These are phyloP conservation scores for Talaromyces marneffei DNA, from an alignment of 2,329 filamentous ascomycete genomes.

Conservation along the genomic window DNA sequence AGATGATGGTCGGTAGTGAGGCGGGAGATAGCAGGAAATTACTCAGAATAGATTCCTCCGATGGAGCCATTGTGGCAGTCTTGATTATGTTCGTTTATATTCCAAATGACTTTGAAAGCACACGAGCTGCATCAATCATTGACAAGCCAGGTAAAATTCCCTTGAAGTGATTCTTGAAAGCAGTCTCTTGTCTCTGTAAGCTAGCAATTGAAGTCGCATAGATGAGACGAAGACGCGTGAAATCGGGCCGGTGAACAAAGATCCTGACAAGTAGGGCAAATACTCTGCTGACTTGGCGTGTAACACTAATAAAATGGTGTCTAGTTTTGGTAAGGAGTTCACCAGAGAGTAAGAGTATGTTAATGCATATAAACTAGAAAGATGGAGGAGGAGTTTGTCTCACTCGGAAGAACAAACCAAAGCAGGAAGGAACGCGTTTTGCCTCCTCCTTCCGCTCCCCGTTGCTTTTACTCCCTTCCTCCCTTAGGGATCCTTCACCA, in stretches of 20 bases:
- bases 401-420: background rate
- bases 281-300: background rate
- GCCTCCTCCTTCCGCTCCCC: slow-evolving; percentile 14
- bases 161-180: background rate
- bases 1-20: slow-evolving; percentile 65
- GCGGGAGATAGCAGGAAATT: slow-evolving; percentile 75
- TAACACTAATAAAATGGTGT: background rate
- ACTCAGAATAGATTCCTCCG: slow-evolving; percentile 67
- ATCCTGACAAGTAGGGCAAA: background rate
- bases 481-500: slow-evolving; percentile 10
- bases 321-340: background rate
- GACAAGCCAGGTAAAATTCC: background rate
- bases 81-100: background rate
- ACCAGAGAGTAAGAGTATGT: background rate
- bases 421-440: slow-evolving; percentile 15
- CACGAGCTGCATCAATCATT: background rate
- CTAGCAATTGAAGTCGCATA: background rate
- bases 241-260: background rate
- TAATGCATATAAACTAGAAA: background rate
- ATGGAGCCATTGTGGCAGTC: slow-evolving; percentile 44
- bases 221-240: background rate
- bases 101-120: background rate
- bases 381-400: slow-evolving; percentile 1
- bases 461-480: slow-evolving; percentile 9
- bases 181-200: background rate